A percentile compares a stretch with the other conserved stretches of the same genome.
Conservation (phyloP, 2,329 filamentous ascomycete species). For the Phaeophleospora eucalypticola region DNA sequence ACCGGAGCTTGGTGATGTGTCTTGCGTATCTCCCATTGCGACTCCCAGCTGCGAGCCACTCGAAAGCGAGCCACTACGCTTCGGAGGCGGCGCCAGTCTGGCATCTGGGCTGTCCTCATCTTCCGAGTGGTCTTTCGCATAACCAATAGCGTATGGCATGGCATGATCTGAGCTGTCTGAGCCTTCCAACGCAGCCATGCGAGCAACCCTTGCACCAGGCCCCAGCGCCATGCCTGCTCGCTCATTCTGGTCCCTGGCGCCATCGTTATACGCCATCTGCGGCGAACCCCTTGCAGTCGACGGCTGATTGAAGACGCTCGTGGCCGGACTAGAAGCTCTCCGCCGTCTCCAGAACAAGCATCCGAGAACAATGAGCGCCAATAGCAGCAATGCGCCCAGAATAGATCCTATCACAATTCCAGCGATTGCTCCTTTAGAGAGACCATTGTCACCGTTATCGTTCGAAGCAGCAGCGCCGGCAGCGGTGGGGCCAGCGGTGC, state of each 20-base stretch:
- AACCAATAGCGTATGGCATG: slow-evolving; percentile 39
- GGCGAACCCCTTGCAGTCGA: slow-evolving; percentile 52
- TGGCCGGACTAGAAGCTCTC: slow-evolving; percentile 56
- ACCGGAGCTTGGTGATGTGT: slow-evolving; percentile 70
- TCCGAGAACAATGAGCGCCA: slow-evolving; percentile 55
- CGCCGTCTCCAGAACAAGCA: slow-evolving; percentile 59
- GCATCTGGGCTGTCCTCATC: slow-evolving; percentile 54
- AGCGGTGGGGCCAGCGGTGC: slow-evolving; percentile 17
- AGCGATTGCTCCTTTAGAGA: slow-evolving; percentile 74
- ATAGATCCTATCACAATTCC: slow-evolving; percentile 83
- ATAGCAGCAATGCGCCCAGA: slow-evolving; percentile 65
- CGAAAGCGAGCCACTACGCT: slow-evolving; percentile 83
- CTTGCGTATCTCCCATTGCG: slow-evolving; percentile 49
- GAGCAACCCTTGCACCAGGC: slow-evolving; percentile 82
- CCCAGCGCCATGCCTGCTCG: slow-evolving; percentile 64
- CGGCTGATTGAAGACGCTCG: slow-evolving; percentile 85
- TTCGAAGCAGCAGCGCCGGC: slow-evolving; percentile 25
- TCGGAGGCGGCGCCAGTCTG: slow-evolving; percentile 57
- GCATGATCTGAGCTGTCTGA: slow-evolving; percentile 53
- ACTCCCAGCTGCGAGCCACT: slow-evolving; percentile 65
- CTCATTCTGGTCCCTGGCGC: slow-evolving; percentile 33
- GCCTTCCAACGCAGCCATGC: slow-evolving; percentile 90
- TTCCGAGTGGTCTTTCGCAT: slow-evolving; percentile 60
- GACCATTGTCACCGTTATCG: slow-evolving; percentile 38
- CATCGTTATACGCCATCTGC: slow-evolving; percentile 42